These are phyloP conservation scores for Pyracantha coccinea DNA, from an alignment of 331 rosid species.

Conservation along the genomic window DNA sequence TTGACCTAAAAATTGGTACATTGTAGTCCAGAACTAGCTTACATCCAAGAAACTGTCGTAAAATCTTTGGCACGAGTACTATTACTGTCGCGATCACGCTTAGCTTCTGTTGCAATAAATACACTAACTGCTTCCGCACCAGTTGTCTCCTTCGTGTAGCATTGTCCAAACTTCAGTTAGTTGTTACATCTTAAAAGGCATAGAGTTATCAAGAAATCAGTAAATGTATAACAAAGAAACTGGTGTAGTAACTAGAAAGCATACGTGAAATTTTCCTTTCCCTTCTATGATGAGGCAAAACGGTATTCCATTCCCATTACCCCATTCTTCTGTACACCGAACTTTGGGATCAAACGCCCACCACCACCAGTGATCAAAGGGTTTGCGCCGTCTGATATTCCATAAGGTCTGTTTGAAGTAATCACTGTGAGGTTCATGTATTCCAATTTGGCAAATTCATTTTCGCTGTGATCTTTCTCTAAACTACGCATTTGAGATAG, in stretches of 20 bases:
- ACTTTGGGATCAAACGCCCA: not conserved
- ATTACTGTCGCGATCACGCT: not conserved
- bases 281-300: not conserved
- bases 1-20: not conserved
- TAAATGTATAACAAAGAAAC: not conserved
- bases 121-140: conserved; percentile 9
- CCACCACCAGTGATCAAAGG: not conserved
- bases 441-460: conserved; percentile 13
- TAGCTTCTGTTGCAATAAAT: conserved; percentile 15
- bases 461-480: not conserved
- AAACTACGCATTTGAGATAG: conserved; percentile 9
- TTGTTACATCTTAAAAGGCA: not conserved
- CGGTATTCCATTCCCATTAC: conserved; percentile 2
- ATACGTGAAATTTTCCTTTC: conserved; percentile 16
- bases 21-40: not conserved
- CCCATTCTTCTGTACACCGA: not conserved
- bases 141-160: not conserved
- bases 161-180: not conserved
- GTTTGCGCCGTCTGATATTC: conserved; percentile 18
- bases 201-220: not conserved
- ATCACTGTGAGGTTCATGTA: conserved; percentile 10
- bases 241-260: not conserved
- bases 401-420: conserved; percentile 9
- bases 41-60: conserved; percentile 13
- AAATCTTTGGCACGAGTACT: not conserved